Conservation (phyloP, 768 basidiomycete genomes). For the Collybia sordida region DNA sequence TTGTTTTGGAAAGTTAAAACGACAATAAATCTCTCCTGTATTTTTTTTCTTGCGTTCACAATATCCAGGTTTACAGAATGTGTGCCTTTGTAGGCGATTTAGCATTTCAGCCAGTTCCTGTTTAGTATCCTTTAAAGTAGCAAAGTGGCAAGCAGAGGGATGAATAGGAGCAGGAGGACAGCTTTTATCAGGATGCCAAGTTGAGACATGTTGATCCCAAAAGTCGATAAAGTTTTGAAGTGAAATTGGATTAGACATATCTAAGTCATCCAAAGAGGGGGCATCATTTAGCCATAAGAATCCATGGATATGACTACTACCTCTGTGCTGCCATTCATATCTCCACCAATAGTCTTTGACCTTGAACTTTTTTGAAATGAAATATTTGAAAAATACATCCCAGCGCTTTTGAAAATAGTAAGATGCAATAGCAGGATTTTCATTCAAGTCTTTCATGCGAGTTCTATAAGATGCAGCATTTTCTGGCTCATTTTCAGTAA, state of each 20-base stretch:
- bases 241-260: neutral
- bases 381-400: neutral
- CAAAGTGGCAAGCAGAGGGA: conserved; percentile 13
- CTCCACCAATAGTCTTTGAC: conserved; percentile 18
- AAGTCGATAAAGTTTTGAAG: neutral
- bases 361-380: neutral
- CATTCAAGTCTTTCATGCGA: too few relatives aligned
- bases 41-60: conserved; percentile 19
- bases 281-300: conserved; percentile 25
- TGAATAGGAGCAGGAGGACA: conserved; percentile 14
- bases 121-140: conserved; percentile 15
- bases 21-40: conserved; percentile 15
- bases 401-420: neutral
- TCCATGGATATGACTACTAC: conserved; percentile 23
- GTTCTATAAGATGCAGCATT: neutral
- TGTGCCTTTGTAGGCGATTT: conserved; percentile 21
- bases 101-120: conserved; percentile 21
- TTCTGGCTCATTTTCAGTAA: neutral
- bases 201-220: conserved; percentile 17
- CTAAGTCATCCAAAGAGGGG: conserved; percentile 16
- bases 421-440: neutral
- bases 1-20: conserved; percentile 14
- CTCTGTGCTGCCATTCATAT: conserved; percentile 20
- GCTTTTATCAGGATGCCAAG: conserved; percentile 14
- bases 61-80: conserved; percentile 21